phyloP scores from a whole-genome alignment of 2,329 filamentous ascomycete species.

The Colletotrichum acutatum region DNA sequence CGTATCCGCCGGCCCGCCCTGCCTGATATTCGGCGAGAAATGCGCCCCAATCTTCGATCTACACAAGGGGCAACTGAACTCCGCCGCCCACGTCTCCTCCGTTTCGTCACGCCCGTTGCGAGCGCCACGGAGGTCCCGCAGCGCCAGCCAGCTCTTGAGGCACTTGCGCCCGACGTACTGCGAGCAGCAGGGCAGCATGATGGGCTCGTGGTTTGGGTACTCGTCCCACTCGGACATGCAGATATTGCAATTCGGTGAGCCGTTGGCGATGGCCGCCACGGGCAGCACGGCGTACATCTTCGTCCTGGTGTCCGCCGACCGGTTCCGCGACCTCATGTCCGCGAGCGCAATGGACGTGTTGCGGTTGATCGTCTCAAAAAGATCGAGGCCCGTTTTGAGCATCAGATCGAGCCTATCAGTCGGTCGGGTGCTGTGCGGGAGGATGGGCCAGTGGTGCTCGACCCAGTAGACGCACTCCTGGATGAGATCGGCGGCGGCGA shows the following conservation, averaged over 20 bases:
- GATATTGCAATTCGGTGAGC: background rate
- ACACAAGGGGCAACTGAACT: slow-evolving; percentile 16
- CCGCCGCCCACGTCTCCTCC: slow-evolving; percentile 1
- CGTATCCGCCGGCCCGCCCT: background rate
- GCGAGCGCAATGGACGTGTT: slow-evolving; percentile 5
- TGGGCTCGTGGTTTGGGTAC: slow-evolving; percentile 20
- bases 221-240: slow-evolving; percentile 11
- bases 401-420: background rate
- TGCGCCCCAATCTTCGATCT: background rate
- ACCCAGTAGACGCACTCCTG: slow-evolving; percentile 28
- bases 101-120: background rate
- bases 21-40: slow-evolving; percentile 10
- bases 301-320: background rate
- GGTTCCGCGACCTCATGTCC: slow-evolving; percentile 9
- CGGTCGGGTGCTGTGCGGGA: background rate
- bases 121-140: background rate
- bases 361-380: slow-evolving; percentile 2
- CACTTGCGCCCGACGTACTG: slow-evolving; percentile 17
- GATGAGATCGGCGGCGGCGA: slow-evolving; percentile 7
- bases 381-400: background rate
- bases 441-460: slow-evolving; percentile 22
- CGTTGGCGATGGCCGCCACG: background rate
- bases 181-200: slow-evolving; percentile 21
- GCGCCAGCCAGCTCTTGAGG: slow-evolving; percentile 18
- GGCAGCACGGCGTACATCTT: background rate